A percentile compares a stretch with the other conserved stretches of the same genome.
These are phyloP conservation scores for Ceratobasidium sp. DNA, from an alignment of 1,284 basidiomycete genomes.

Conservation along the genomic window DNA sequence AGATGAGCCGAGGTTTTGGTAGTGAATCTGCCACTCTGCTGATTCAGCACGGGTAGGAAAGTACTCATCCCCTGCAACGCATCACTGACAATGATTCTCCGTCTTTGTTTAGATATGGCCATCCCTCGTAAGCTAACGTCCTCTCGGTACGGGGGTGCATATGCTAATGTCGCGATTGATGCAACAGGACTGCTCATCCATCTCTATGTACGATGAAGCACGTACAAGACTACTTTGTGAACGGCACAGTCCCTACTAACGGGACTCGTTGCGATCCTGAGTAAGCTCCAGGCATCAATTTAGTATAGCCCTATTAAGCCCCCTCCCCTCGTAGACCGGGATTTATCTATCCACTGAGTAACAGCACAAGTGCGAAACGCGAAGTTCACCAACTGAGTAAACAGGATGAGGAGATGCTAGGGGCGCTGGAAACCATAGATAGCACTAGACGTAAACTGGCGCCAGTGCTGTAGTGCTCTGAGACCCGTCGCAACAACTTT, in stretches of 20 bases:
- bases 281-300: conserved; percentile 2
- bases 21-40: conserved; percentile 41
- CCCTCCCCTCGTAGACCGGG: conserved; percentile 3
- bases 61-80: background rate
- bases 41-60: conserved; percentile 41
- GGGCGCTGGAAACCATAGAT: background rate
- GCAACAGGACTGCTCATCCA: conserved; percentile 40
- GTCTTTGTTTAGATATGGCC: conserved; percentile 39
- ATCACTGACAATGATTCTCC: background rate
- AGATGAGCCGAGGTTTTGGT: conserved; percentile 42
- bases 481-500: too few species aligned
- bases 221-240: conserved; percentile 42
- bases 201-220: conserved; percentile 42
- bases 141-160: background rate
- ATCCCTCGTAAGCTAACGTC: conserved; percentile 39
- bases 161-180: too few species aligned
- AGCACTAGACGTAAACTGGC: background rate
- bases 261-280: conserved; percentile 40
- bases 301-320: background rate
- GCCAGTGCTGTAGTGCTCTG: too few species aligned
- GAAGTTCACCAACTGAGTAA: background rate
- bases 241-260: conserved; percentile 41
- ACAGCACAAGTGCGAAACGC: background rate
- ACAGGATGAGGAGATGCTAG: background rate
- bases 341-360: conserved; percentile 12